Evolutionary conservation across 352 stramenopile genomes (phyloP), one percentile per base, ranked within the genome.

Genomic region (Phytophthora pluvialis): DNA sequence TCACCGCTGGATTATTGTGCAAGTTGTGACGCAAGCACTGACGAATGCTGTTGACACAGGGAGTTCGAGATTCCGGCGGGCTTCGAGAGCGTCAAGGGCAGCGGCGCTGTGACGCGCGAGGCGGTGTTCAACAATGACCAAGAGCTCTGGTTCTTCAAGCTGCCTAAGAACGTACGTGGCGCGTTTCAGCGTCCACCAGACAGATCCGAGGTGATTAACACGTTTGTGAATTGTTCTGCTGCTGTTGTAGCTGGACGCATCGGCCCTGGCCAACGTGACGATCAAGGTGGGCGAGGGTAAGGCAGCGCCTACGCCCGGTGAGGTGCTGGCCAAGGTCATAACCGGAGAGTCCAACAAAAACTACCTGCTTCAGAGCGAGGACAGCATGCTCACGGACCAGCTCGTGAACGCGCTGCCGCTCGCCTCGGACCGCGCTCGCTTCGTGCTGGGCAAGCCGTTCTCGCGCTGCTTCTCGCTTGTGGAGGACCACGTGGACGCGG

Each of bases 141-240:
- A 67, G 85, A 94, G 60, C 78, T 94, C n/a, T 94, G 85, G 85
- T 89, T 94, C 55, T 92, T 94, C 58, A 91, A 90, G 69, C 78
- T 94, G 21, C 85, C 85, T 35, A 94, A 92, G 67, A 67, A 89
- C 52, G 85, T 93, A 77, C 48, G 85, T 88, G 1, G 0, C 38
- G 35, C 43, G 21, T 52, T 45, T 9, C 18, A 55, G 2, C 28
- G n/a, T 33, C 15, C 8, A 5, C 16, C 39, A 33, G 4, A 16
- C 12, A 53, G 43, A 33, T 44, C 18, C 16, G 28, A 5, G 3
- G 38, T 54, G 4, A 39, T 68, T 75, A 43, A 66, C 35, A 33
- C 10, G 38, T 56, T 39, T 40, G 35, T 62, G 26, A 49, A 11
- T 21, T 55, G 1, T 53, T 26, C n/a, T 21, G 25, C 46, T 64